A percentile compares a stretch with the other conserved stretches of the same genome.
Evolutionary conservation across 768 basidiomycete species (phyloP).

Genomic region (Serpula lacrymans): DNA sequence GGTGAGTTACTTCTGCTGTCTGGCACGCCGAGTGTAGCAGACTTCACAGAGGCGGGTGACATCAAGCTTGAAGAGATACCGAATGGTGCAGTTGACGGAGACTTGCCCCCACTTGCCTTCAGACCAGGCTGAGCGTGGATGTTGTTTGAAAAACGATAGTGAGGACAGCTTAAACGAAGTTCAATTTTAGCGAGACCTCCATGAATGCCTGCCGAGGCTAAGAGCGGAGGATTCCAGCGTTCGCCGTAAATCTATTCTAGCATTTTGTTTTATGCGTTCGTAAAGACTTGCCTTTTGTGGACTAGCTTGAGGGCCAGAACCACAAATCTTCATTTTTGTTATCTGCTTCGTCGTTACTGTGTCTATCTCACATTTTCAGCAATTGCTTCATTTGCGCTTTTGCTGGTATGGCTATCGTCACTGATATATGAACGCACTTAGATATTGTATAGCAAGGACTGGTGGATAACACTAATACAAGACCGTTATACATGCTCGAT

Average conservation of each 20-base stretch:
- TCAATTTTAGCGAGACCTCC: too few species aligned
- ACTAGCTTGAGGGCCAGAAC: slow-evolving; percentile 1
- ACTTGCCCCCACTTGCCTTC: background rate
- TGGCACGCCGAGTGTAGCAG: slow-evolving; percentile 25
- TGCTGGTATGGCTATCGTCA: too few species aligned
- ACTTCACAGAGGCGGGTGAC: slow-evolving; percentile 19
- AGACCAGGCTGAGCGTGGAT: too few species aligned
- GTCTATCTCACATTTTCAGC: too few species aligned
- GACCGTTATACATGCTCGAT: too few species aligned
- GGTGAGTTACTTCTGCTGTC: slow-evolving; percentile 6
- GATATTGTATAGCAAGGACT: too few species aligned
- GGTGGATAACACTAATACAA: too few species aligned
- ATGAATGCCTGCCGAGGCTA: too few species aligned
- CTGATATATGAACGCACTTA: too few species aligned
- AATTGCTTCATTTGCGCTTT: too few species aligned
- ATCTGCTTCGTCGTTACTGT: too few species aligned
- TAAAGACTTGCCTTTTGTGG: slow-evolving; percentile 28
- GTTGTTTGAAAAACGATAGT: background rate
- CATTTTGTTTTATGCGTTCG: slow-evolving; percentile 23
- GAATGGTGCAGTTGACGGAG: background rate
- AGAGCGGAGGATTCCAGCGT: slow-evolving; percentile 2
- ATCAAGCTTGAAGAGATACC: slow-evolving; percentile 2
- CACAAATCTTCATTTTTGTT: too few species aligned
- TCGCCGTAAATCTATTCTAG: slow-evolving; percentile 16
- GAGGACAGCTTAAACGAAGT: background rate